Conservation (phyloP, 345 rosid species). For the Populus simonii region DNA sequence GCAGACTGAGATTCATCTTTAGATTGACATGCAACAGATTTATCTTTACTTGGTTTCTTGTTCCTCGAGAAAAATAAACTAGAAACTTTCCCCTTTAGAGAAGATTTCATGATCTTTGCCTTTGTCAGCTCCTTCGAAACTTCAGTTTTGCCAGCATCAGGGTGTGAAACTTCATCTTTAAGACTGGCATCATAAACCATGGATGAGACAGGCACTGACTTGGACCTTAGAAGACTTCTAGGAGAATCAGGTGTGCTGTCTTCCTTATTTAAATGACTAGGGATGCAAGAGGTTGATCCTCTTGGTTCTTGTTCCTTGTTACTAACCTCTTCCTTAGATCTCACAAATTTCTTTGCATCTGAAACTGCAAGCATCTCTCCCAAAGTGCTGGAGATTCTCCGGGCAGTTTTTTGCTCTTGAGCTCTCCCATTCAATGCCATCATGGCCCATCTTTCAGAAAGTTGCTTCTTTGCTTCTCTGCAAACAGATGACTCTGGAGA, state of each 20-base stretch:
- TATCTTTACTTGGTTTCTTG: constrained; percentile 63
- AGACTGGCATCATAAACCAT: constrained; percentile 40
- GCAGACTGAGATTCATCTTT: constrained; percentile 34
- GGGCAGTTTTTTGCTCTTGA: constrained; percentile 43
- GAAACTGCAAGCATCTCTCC: constrained; percentile 97
- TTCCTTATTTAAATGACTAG: constrained; percentile 41
- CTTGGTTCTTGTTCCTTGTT: constrained; percentile 41
- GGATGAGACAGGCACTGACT: constrained; percentile 72
- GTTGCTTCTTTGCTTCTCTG: constrained; percentile 68
- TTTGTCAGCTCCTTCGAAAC: constrained; percentile 46
- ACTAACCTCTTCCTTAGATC: constrained; percentile 37
- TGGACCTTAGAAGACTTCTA: constrained; percentile 61
- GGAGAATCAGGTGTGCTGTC: constrained; percentile 42
- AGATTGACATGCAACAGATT: constrained; percentile 32
- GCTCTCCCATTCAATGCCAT: constrained; percentile 64
- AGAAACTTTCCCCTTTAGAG: constrained; percentile 70
- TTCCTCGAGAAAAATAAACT: constrained; percentile 71
- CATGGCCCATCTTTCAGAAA: constrained; percentile 96
- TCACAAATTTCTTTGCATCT: constrained; percentile 43
- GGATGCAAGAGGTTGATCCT: constrained; percentile 51
- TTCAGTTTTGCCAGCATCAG: constrained; percentile 37
- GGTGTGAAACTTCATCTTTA: constrained; percentile 43
- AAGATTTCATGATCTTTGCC: constrained; percentile 56
- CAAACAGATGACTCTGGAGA: constrained; percentile 92
- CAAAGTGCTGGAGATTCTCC: constrained; percentile 69